Base-by-base conservation (phyloP, 2,329 filamentous ascomycete genomes). In the Xylariaceae sp. region DNA sequence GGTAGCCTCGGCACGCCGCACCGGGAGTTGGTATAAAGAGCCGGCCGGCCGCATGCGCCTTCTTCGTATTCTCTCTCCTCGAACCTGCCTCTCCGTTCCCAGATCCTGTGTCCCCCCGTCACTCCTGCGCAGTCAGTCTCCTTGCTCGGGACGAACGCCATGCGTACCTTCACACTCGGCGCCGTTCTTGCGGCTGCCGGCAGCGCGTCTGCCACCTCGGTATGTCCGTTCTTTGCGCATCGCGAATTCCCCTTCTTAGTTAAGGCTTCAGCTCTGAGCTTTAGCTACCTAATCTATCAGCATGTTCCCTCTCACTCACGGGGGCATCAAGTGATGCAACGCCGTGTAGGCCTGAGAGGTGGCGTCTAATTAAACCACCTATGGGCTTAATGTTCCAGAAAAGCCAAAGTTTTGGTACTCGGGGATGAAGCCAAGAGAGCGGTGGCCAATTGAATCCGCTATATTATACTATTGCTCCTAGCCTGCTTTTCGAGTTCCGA, bases 141-240 rank as follows among this genome's bases (percentile, higher is more conserved):
- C 34, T 26, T 47, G 36, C 29, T 42, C 21, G n/a, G 36, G 40
- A 30, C 29, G 41, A 43, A 51, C 49, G 32, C 36, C 30, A 60
- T 60, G 58, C 58, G 55, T 39, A 48, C 47, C 26, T 56, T 47
- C 12, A 56, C 47, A 16, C 47, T 60, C 49, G 47, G 48, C 54
- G 49, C 53, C 46, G 54, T 56, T 39, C 51, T 60, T 49, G 50
- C 53, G 43, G 53, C 51, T 44, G 51, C 51, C n/a, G 47, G 41
- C 46, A 44, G 55, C 42, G 55, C 39, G 15, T 53, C 58, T 58
- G 55, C 58, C 18, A 45, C 48, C 19, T 52, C 56, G 56, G 58
- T 60, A 59, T 46, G 58, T 60, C 21, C 15, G 15, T 42, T 43
- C 21, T 21, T 15, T 15, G 19, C 18, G 7, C 39, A 15, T n/a